Evolutionary conservation across 306 rosid genomes (phyloP).

Genomic region (Cicer pinnatifidum): DNA sequence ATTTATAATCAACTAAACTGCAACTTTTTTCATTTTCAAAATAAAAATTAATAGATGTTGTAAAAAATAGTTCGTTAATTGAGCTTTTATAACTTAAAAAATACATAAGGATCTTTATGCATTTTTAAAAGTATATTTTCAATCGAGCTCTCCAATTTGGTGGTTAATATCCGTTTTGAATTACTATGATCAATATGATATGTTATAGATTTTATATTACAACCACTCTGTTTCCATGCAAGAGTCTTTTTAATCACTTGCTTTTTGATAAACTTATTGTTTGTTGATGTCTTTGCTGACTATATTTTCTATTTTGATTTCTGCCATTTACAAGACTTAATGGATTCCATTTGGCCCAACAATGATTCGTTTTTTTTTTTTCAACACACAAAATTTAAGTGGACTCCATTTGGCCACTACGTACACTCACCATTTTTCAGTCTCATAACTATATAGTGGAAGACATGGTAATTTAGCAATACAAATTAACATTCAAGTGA

Average conservation of each 20-base stretch:
- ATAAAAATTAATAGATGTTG: too few species aligned
- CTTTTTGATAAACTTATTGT: background rate
- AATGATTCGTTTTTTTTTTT: conserved; percentile 25
- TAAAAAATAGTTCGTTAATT: background rate
- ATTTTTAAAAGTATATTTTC: too few species aligned
- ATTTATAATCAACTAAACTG: background rate
- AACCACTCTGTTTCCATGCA: conserved; percentile 5
- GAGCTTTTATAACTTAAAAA: background rate
- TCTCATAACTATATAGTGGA: conserved; percentile 35
- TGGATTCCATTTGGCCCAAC: background rate
- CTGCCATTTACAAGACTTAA: too few species aligned
- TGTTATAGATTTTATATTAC: background rate
- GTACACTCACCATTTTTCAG: conserved; percentile 1
- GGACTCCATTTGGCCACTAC: conserved; percentile 36
- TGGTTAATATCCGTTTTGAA: too few species aligned
- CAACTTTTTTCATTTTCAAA: background rate
- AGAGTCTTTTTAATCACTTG: background rate
- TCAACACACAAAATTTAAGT: conserved; percentile 29
- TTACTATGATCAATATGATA: background rate
- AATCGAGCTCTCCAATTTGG: too few species aligned
- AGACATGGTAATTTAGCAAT: conserved; percentile 1
- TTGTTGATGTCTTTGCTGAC: background rate
- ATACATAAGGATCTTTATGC: background rate
- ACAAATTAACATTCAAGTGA: conserved; percentile 23
- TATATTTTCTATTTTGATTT: background rate